Evolutionary conservation across 768 basidiomycete genomes (phyloP), one percentile per base, ranked within the genome.

Genomic region (Panaeolus papilionaceus): DNA sequence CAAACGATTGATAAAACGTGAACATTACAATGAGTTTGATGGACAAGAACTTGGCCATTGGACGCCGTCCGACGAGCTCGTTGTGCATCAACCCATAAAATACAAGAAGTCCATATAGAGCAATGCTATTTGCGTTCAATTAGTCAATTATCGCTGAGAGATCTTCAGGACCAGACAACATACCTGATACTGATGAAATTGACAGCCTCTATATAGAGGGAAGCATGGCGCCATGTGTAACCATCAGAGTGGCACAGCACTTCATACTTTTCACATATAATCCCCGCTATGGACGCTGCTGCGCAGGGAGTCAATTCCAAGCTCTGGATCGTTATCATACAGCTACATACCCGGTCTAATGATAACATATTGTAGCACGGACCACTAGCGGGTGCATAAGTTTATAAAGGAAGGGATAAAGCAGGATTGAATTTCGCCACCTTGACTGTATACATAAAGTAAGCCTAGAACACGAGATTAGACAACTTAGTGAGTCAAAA

Each of bases 371-470:
- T 98, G 96, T 67, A 98, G 79, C 7, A 97, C 95, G 45, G 86
- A 83, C 93, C 94, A 96, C 88, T 94, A 73, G 4, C 8, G 40
- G 42, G 18, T 14, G 28, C 62, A 45, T 40, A 14, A 9, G 23
- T n/a, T 47, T 26, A 58, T n/a, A 39, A 3, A 4, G 20, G 26
- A 18, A 11, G 14, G 49, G 37, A 23, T 16, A 2, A 54, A 37
- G 11, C 9, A 2, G 18, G 28, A 47, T 62, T 58, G 14, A n/a
- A 16, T 12, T 58, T 33, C 23, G 12, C 28, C 71, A 91, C 94
- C 82, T 94, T 94, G 75, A 94, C 78, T 10, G 93, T 90, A 73
- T 94, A 91, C 89, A 96, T 93, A 76, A 97, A 97, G 79, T 96
- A 95, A 2, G 91, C 83, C 88, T 92, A 71, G 2, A 51, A 66